Conservation (phyloP, 257 asterid species). For the Sherardia arvensis region DNA sequence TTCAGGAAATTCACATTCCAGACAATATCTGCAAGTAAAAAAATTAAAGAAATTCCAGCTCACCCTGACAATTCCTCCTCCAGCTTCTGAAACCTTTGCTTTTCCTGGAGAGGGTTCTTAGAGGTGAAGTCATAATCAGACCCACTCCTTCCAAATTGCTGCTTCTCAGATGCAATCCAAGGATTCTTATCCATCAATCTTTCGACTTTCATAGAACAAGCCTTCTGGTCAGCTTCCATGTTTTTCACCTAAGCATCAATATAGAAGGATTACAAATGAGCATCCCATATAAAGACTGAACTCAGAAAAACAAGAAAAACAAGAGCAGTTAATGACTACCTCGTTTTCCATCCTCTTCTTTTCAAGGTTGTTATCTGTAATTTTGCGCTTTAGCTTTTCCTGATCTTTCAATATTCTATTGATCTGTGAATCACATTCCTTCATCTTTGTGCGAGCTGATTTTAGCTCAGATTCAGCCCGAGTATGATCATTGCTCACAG, state of each 20-base stretch:
- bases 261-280: constrained; percentile 7
- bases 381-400: constrained; percentile 51
- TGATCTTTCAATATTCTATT: constrained; percentile 66
- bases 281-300: background rate
- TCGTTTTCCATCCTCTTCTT: constrained; percentile 92
- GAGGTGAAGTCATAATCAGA: constrained; percentile 91
- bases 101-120: constrained; percentile 61
- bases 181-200: constrained; percentile 80
- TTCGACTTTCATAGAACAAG: constrained; percentile 72
- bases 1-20: background rate
- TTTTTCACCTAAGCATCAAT: constrained; percentile 55
- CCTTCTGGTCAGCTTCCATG: constrained; percentile 86
- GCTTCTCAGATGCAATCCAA: constrained; percentile 93
- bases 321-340: constrained; percentile 23
- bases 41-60: constrained; percentile 17
- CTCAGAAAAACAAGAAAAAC: constrained; percentile 8
- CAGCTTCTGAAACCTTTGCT: constrained; percentile 58
- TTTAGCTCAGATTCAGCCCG: constrained; percentile 67
- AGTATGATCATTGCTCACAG: constrained; percentile 36
- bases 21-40: background rate
- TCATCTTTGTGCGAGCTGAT: constrained; percentile 63
- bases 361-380: constrained; percentile 71
- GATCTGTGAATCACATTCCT: constrained; percentile 82
- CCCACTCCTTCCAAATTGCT: constrained; percentile 81
- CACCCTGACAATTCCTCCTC: constrained; percentile 90